Conservation (phyloP, 345 rosid genomes). For the Diplotaxis tenuifolia region DNA sequence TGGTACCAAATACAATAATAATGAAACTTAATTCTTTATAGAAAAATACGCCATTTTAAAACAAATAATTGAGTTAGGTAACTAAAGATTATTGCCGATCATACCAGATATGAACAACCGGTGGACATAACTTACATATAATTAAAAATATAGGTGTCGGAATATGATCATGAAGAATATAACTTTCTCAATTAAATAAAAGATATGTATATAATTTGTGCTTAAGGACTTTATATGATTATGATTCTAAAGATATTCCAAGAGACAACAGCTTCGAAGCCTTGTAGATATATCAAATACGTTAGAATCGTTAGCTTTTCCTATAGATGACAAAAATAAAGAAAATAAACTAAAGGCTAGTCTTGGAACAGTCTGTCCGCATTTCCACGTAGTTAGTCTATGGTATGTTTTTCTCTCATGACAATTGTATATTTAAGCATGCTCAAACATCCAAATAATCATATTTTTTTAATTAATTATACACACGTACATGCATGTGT, state of each 20-base stretch:
- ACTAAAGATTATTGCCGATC: slow-evolving; percentile 11
- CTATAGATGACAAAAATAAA: no score
- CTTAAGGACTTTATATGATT: no score
- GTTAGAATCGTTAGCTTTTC: no score
- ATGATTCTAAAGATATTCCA: no score
- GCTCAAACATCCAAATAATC: background rate
- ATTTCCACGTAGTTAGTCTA: no score
- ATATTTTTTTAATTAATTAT: no score
- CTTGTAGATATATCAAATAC: no score
- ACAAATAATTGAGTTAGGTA: slow-evolving; percentile 10
- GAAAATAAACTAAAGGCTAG: no score
- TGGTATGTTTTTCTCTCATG: no score
- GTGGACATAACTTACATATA: background rate
- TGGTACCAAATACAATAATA: background rate
- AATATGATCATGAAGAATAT: slow-evolving; percentile 22
- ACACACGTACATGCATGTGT: background rate
- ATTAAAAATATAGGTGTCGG: background rate
- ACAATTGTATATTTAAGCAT: background rate
- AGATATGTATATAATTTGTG: no score
- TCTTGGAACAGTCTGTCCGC: no score
- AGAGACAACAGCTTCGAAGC: no score
- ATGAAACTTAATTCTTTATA: background rate
- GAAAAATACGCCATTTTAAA: background rate
- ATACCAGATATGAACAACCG: slow-evolving; percentile 4
- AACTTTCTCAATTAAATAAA: background rate